Evolutionary conservation across 805 yeast species (phyloP).

Genomic region (Naumovozyma baii): DNA sequence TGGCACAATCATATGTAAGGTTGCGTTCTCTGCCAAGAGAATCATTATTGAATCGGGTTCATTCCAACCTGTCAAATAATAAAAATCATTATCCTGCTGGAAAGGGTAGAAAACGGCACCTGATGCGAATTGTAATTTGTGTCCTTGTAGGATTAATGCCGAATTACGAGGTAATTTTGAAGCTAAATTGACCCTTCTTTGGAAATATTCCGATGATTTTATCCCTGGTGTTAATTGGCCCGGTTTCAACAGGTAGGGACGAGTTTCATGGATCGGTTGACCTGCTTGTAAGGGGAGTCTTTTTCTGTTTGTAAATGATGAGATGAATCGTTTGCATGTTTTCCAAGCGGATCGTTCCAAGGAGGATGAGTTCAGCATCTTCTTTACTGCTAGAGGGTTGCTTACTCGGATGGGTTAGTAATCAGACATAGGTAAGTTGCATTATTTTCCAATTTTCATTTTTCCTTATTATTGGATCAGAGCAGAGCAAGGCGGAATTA

Average conservation of each 20-base stretch:
- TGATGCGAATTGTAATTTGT: conserved; percentile 64
- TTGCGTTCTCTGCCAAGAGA: no score
- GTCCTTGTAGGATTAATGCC: conserved; percentile 70
- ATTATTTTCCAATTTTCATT: no score
- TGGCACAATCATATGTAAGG: conserved; percentile 81
- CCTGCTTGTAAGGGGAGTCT: conserved; percentile 44
- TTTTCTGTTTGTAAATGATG: conserved; percentile 7
- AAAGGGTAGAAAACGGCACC: conserved; percentile 88
- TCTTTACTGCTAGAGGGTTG: no score
- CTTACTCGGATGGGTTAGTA: no score
- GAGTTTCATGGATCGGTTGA: conserved; percentile 78
- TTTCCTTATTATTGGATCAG: no score
- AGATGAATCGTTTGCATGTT: neutral
- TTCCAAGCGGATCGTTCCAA: neutral
- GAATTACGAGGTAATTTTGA: conserved; percentile 43
- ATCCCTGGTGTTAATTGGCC: conserved; percentile 89
- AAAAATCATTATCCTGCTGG: conserved; percentile 85
- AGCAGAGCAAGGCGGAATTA: no score
- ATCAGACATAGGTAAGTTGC: no score
- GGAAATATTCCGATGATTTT: conserved; percentile 68
- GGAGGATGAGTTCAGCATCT: neutral
- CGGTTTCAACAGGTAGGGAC: conserved; percentile 61
- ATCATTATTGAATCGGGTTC: conserved; percentile 74
- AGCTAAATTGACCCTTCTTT: conserved; percentile 56
- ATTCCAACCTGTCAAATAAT: conserved; percentile 82